Evolutionary conservation across 345 rosid species (phyloP).

Genomic region (Linum lewisii): DNA sequence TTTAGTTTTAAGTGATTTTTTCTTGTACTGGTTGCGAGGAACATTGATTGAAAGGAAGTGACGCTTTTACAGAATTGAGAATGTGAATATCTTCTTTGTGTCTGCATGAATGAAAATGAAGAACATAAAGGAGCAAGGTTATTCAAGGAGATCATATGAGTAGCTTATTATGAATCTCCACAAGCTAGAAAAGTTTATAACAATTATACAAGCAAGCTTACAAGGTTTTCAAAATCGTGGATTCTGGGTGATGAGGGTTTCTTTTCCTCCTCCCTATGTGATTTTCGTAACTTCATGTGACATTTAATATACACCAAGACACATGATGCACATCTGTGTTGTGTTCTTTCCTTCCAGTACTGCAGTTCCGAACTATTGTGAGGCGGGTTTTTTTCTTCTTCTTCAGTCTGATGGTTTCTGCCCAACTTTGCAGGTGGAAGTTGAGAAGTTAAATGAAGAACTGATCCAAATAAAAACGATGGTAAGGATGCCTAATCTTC

Average conservation of each 20-base stretch:
- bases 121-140: background rate
- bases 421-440: conserved; percentile 30
- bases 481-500: conserved; percentile 21
- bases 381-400: background rate
- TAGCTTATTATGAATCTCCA: background rate
- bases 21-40: background rate
- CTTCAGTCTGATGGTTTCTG: background rate
- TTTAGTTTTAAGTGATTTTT: background rate
- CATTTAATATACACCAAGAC: background rate
- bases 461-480: conserved; percentile 21
- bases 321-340: background rate
- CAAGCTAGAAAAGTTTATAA: too few species aligned
- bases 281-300: background rate
- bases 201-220: background rate
- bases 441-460: conserved; percentile 33
- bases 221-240: background rate
- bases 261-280: background rate
- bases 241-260: background rate
- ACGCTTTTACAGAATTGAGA: background rate
- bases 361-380: background rate
- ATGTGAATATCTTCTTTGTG: background rate
- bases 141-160: background rate
- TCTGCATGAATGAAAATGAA: too few species aligned
- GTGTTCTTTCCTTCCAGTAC: background rate
- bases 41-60: background rate